Conservation (phyloP, 176 grass and related monocot genomes). For the Rhynchospora breviuscula region DNA sequence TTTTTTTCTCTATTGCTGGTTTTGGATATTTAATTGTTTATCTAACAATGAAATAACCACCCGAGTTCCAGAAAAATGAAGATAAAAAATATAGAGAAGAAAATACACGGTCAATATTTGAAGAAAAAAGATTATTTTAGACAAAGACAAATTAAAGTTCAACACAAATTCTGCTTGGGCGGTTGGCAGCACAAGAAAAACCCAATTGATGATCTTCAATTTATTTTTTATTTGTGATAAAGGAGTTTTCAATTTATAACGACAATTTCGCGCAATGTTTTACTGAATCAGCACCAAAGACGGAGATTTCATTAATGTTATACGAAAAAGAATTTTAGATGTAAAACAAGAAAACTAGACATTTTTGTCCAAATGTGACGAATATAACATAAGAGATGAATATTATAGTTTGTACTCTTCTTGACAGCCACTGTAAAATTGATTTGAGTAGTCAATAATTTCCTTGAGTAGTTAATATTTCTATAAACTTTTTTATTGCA, state of each 20-base stretch:
- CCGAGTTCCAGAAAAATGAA: background rate
- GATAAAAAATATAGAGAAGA: background rate
- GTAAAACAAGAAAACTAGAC: too few species aligned
- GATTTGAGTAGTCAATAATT: too few species aligned
- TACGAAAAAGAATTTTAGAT: too few species aligned
- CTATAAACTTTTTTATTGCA: too few species aligned
- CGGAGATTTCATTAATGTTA: too few species aligned
- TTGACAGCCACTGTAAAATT: too few species aligned
- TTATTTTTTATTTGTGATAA: background rate
- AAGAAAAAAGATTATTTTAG: background rate
- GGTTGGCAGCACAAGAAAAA: background rate
- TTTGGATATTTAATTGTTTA: background rate
- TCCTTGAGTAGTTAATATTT: too few species aligned
- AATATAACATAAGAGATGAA: too few species aligned
- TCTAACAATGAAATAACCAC: background rate
- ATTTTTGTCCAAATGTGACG: too few species aligned
- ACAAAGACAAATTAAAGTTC: background rate
- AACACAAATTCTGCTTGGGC: background rate
- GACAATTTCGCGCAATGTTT: too few species aligned
- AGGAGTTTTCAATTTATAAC: background rate
- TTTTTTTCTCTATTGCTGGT: background rate
- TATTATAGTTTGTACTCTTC: too few species aligned
- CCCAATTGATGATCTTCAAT: background rate
- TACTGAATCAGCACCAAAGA: too few species aligned
- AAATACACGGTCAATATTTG: background rate